Base-by-base conservation (phyloP, 176 grass and related monocot species). In the Rhynchospora breviuscula region DNA sequence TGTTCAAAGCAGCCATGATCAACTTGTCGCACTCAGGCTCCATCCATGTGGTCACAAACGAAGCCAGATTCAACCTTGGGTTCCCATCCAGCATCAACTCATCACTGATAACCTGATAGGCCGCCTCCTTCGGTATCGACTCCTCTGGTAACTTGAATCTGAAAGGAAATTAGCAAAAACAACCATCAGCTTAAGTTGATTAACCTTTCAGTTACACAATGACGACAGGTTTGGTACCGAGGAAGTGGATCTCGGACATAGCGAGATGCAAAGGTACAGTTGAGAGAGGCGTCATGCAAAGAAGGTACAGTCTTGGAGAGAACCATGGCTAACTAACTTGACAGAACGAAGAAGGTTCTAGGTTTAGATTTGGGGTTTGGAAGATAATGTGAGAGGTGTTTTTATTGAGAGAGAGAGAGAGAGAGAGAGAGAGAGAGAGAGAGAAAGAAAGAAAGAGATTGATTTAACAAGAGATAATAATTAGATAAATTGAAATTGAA, bases 11-110 rank as follows among this genome's bases (percentile, higher is more conserved):
- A 0, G 43, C 85, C 83, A 89, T 86, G 25, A 97, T 91, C 78
- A 97, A 87, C 83, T 93, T 91, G 81, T 91, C 89, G 31, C 94
- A 93, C 89, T 97, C 89, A 1, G 91, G 93, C 87, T 97, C 89
- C 91, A 93, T 97, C 89, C 91, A 93, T 0, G 94, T 97, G 83
- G 94, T 97, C 54, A 97, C 91, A 84, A 97, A 93, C 15, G 91
- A 93, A 0, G 91, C 91, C 0, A 93, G 79, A 83, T 97, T 97
- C 33, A 90, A 63, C 29, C 88, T 71, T 47, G 94, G 94, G 84
- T 91, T 97, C 2, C 91, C 89, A 12, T 97, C 91, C 53, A 93
- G 89, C 89, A 97, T 91, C 60, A 97, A 85, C 89, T 97, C 94
- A 79, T 97, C 91, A 78, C 2, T 90, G 84, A 97, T 97, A 75